Conservation (phyloP, 768 basidiomycete genomes). For the Rhodotorula sphaerocarpa region DNA sequence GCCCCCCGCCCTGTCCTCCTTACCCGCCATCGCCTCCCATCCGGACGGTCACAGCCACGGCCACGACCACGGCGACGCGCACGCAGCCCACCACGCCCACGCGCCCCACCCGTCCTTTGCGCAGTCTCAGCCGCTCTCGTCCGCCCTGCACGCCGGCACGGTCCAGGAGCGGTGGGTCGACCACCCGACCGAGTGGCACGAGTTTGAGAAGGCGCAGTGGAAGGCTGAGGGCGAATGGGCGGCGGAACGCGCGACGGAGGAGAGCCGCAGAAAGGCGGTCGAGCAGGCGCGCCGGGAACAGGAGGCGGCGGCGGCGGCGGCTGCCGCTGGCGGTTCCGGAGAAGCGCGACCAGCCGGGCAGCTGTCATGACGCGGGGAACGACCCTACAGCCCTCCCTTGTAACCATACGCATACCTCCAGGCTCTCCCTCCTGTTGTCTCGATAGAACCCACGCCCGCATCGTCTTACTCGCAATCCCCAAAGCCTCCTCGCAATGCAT, state of each 20-base stretch:
- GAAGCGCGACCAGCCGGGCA: too few relatives aligned
- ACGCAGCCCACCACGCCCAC: slow-evolving; percentile 42
- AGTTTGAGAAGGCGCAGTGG: slow-evolving; percentile 38
- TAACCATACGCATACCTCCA: too few relatives aligned
- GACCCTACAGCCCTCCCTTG: too few relatives aligned
- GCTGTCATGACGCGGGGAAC: too few relatives aligned
- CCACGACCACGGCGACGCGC: slow-evolving; percentile 42
- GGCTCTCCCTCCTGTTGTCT: too few relatives aligned
- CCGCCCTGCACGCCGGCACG: slow-evolving; percentile 7
- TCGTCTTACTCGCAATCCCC: too few relatives aligned
- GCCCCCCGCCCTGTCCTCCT: slow-evolving; percentile 57
- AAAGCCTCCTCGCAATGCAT: too few relatives aligned
- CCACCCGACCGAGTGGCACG: slow-evolving; percentile 46
- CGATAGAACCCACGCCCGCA: too few relatives aligned
- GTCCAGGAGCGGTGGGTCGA: slow-evolving; percentile 33
- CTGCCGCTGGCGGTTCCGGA: too few relatives aligned
- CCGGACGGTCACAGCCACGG: slow-evolving; percentile 8
- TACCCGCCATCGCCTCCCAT: slow-evolving; percentile 23
- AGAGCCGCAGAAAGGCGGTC: slow-evolving; percentile 15
- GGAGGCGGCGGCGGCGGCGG: too few relatives aligned
- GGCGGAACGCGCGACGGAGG: slow-evolving; percentile 23
- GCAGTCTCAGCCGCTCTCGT: slow-evolving; percentile 50
- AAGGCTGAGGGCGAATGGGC: slow-evolving; percentile 34
- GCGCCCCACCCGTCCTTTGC: slow-evolving; percentile 30
- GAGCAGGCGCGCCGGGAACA: background rate